phyloP scores from a whole-genome alignment of 768 basidiomycete species.

The Holtermannia corniformis region DNA sequence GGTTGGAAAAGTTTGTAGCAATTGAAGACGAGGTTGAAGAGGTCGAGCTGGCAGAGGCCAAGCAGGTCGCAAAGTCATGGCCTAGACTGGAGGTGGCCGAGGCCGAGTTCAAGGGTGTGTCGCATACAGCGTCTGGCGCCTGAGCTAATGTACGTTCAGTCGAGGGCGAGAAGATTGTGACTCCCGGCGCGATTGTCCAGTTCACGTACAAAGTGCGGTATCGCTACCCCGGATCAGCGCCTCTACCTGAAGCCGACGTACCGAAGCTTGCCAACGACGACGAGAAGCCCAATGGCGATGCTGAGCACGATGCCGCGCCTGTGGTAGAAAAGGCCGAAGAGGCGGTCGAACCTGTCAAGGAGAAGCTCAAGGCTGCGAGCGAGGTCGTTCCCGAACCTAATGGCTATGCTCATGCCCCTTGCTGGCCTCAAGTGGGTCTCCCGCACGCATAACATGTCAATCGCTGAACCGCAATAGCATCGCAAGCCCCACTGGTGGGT shows the following conservation, averaged over 20 bases:
- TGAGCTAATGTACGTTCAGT: slow-evolving; percentile 46
- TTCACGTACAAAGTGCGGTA: slow-evolving; percentile 75
- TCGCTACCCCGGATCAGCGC: slow-evolving; percentile 46
- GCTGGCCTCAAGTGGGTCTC: slow-evolving; percentile 74
- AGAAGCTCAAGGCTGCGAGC: slow-evolving; percentile 57
- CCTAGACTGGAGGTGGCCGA: slow-evolving; percentile 68
- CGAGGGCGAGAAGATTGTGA: slow-evolving; percentile 77
- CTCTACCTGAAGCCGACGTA: slow-evolving; percentile 14
- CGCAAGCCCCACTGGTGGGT: slow-evolving; percentile 92
- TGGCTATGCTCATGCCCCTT: slow-evolving; percentile 77
- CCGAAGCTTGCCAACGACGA: not conserved
- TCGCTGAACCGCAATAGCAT: slow-evolving; percentile 56
- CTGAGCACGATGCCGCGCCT: slow-evolving; percentile 44
- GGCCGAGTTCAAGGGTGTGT: slow-evolving; percentile 72
- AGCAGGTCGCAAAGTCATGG: slow-evolving; percentile 60
- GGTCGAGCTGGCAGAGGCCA: slow-evolving; percentile 44
- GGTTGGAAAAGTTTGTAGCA: slow-evolving; percentile 41
- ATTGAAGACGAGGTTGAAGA: slow-evolving; percentile 14
- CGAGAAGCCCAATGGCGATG: slow-evolving; percentile 6
- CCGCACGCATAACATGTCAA: not conserved
- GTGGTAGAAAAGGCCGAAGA: slow-evolving; percentile 4
- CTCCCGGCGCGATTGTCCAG: slow-evolving; percentile 78
- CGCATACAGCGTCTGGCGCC: too few species aligned
- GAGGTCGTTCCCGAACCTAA: slow-evolving; percentile 53
- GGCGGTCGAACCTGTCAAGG: slow-evolving; percentile 37